phyloP scores from a whole-genome alignment of 2,329 filamentous ascomycete species.

The Aspergillus tubingensis region DNA sequence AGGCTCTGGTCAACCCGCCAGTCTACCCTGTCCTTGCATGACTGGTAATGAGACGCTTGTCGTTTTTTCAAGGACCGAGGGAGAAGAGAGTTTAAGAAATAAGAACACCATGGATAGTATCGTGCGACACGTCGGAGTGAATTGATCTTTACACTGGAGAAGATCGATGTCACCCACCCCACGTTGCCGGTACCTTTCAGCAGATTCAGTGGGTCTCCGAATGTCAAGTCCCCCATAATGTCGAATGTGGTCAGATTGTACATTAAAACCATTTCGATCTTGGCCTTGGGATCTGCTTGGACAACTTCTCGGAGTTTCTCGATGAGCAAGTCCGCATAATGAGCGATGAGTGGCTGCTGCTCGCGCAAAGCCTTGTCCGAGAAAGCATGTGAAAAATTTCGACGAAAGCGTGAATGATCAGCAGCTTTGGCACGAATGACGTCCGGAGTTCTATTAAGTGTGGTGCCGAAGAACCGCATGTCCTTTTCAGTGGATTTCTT shows the following conservation, averaged over 20 bases:
- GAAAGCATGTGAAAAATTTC: conserved; percentile 38
- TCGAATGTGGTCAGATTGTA: conserved; percentile 21
- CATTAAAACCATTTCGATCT: conserved; percentile 6
- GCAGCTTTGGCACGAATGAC: conserved; percentile 30
- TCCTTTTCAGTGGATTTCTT: conserved; percentile 29
- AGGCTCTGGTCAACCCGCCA: conserved; percentile 1
- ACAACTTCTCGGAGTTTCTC: conserved; percentile 15
- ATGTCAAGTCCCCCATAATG: conserved; percentile 21
- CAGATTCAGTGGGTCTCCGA: conserved; percentile 16
- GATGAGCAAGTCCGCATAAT: conserved; percentile 33
- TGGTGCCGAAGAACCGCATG: conserved; percentile 21
- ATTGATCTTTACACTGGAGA: conserved; percentile 11
- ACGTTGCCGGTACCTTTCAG: conserved; percentile 8
- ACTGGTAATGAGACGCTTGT: conserved; percentile 7
- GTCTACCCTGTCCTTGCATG: conserved; percentile 12
- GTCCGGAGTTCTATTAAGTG: conserved; percentile 24
- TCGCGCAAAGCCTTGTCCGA: conserved; percentile 36
- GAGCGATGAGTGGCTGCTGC: conserved; percentile 36
- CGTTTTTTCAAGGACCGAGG: conserved; percentile 3
- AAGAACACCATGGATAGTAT: conserved; percentile 5
- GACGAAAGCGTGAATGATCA: conserved; percentile 36
- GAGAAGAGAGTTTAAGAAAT: not conserved
- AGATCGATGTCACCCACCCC: conserved; percentile 13
- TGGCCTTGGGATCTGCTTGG: not conserved
- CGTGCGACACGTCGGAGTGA: conserved; percentile 5